Evolutionary conservation across 495 filamentous ascomycete species (phyloP), one percentile per base, ranked within the genome.

Genomic region (Talaromyces trachyspermus): DNA sequence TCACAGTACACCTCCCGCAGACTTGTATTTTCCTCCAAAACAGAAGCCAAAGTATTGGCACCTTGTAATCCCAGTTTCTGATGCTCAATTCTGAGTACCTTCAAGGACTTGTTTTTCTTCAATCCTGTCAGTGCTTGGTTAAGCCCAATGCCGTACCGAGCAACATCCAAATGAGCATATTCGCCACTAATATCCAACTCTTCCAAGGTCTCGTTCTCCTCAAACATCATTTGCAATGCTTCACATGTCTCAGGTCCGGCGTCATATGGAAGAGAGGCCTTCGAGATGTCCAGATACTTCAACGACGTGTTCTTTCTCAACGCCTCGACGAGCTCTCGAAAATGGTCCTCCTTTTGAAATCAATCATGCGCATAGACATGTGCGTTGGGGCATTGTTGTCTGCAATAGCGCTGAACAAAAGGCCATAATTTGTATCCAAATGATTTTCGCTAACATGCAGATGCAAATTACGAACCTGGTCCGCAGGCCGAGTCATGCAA

Each of bases 121-220:
- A 98, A 67, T 2, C 89, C 88, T 6, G 73, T 74, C 47, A 98
- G 67, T 9, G 89, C 85, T 33, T 81, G 73, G 26, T 85, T 88
- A 43, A 96, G 77, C 3, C 88, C 89, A 50, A 80, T 83, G 15
- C 91, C 89, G 27, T 95, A 81, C 35, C 85, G 80, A 1, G 86
- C 84, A 37, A 88, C 86, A 58, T 95, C 92, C 19, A 96, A 71
- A 57, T 90, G 84, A 6, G 88, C 86, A 52, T 85, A 85, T 59
- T 95, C 92, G 4, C 92, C 92, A 5, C 89, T 92, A 36, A 96
- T 79, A 58, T 95, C 85, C 12, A 98, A 66, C 46, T 80, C 85
- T 47, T 80, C 76, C 10, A 98, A 68, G 0, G 84, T 86, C 8
- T 75, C 66, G 54, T 98, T 96, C 44, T 80, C 71, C 22, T 83